phyloP scores from a whole-genome alignment of 768 basidiomycete genomes.

The Rubroboletus satanas region DNA sequence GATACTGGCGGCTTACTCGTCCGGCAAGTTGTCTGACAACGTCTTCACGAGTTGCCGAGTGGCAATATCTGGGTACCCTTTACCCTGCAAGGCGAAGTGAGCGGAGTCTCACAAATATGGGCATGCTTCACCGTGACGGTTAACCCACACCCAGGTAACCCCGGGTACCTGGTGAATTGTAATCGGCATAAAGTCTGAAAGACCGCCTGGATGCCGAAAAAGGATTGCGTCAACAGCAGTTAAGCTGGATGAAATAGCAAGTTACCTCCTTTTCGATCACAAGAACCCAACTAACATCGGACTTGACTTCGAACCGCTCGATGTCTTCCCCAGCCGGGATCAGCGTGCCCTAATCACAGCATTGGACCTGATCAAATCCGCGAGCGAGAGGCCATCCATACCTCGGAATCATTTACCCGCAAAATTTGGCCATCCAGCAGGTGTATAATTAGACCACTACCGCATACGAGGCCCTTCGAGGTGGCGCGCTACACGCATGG shows the following conservation, averaged over 20 bases:
- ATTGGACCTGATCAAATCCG: neutral
- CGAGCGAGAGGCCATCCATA: conserved; percentile 18
- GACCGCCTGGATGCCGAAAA: conserved; percentile 60
- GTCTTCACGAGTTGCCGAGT: conserved; percentile 81
- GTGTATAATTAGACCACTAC: conserved; percentile 55
- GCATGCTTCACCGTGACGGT: conserved; percentile 62
- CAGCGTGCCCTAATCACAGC: conserved; percentile 54
- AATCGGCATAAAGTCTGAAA: conserved; percentile 80
- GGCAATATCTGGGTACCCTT: conserved; percentile 94
- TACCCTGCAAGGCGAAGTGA: conserved; percentile 57
- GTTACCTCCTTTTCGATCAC: conserved; percentile 91
- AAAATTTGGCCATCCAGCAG: conserved; percentile 54
- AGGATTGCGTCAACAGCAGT: conserved; percentile 1
- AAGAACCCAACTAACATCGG: conserved; percentile 68
- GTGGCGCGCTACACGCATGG: conserved; percentile 63
- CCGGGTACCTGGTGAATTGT: conserved; percentile 45
- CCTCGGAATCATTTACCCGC: conserved; percentile 55
- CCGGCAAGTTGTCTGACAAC: conserved; percentile 62
- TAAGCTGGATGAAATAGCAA: neutral
- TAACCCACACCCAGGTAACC: conserved; percentile 60
- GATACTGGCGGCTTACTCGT: conserved; percentile 39
- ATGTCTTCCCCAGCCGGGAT: conserved; percentile 80
- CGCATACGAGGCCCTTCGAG: conserved; percentile 83
- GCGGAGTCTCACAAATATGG: neutral
- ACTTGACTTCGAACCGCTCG: conserved; percentile 50